These are phyloP conservation scores for Vigna hirtella DNA, from an alignment of 306 rosid species.

Conservation along the genomic window DNA sequence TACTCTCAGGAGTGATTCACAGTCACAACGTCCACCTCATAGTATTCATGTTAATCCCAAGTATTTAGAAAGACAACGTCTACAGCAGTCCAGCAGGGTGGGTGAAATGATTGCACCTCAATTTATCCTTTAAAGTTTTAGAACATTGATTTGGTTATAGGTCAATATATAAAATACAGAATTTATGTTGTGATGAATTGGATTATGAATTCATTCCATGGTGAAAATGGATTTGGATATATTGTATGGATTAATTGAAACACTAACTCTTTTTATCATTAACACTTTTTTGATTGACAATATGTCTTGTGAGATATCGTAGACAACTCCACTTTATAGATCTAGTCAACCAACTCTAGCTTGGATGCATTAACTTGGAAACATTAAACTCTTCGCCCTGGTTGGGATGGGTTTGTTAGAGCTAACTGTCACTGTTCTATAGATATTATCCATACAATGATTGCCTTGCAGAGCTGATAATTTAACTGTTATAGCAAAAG, in stretches of 20 bases:
- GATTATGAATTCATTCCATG: not conserved
- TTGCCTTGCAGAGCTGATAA: not conserved
- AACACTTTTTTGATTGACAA: not conserved
- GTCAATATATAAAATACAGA: not conserved
- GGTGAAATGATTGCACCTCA: constrained; percentile 45
- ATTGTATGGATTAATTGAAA: not conserved
- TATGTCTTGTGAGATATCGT: not conserved
- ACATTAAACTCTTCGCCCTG: not conserved
- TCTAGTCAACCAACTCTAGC: not conserved
- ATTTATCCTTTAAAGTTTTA: constrained; percentile 6
- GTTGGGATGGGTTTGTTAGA: not conserved
- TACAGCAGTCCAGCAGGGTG: constrained; percentile 84
- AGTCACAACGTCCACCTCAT: constrained; percentile 76
- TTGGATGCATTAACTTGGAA: not conserved
- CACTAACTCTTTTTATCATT: not conserved
- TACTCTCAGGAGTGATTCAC: constrained; percentile 69
- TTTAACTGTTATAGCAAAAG: not conserved
- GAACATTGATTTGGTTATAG: constrained; percentile 12
- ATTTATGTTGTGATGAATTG: not conserved
- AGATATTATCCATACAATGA: not conserved
- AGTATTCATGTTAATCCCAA: constrained; percentile 96
- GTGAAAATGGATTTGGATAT: not conserved
- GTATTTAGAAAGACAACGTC: constrained; percentile 88
- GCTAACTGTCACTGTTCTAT: not conserved
- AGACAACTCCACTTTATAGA: not conserved